These are phyloP conservation scores for Helotiales sp. DNA, from an alignment of 2,329 filamentous ascomycete genomes.

Conservation along the genomic window DNA sequence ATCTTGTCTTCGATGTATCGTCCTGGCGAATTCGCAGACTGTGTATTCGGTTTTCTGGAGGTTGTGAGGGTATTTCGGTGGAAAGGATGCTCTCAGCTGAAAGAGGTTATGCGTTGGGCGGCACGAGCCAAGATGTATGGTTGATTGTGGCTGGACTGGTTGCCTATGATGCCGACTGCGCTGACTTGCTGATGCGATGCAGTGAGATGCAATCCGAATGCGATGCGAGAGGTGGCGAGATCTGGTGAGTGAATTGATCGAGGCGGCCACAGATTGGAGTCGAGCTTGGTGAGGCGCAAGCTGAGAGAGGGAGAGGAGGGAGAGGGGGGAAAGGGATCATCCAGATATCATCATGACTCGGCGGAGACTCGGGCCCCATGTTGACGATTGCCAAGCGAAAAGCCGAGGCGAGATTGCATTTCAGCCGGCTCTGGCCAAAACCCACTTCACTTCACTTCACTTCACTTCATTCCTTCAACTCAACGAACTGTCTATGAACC, in stretches of 20 bases:
- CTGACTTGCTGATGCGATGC: background rate
- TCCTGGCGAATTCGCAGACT: background rate
- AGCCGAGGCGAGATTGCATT: background rate
- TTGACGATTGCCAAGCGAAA: background rate
- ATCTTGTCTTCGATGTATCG: slow-evolving; percentile 25
- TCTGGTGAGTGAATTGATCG: background rate
- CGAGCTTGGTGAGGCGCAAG: background rate
- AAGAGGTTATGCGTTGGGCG: background rate
- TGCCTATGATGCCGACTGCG: background rate
- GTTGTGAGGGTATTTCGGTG: background rate
- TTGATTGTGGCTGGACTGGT: slow-evolving; percentile 5
- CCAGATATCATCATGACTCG: background rate
- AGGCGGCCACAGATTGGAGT: background rate
- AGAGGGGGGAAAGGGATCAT: background rate
- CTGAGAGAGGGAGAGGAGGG: background rate
- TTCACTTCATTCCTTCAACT: no score
- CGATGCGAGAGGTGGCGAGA: background rate
- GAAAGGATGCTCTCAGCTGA: background rate
- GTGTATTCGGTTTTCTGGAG: background rate
- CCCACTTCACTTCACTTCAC: no score
- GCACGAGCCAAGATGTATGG: background rate
- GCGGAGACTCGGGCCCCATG: background rate
- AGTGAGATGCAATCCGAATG: background rate
- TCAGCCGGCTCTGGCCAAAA: background rate
- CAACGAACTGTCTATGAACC: no score